phyloP scores from a whole-genome alignment of 2,329 filamentous ascomycete genomes.

The Aspergillus udagawae region DNA sequence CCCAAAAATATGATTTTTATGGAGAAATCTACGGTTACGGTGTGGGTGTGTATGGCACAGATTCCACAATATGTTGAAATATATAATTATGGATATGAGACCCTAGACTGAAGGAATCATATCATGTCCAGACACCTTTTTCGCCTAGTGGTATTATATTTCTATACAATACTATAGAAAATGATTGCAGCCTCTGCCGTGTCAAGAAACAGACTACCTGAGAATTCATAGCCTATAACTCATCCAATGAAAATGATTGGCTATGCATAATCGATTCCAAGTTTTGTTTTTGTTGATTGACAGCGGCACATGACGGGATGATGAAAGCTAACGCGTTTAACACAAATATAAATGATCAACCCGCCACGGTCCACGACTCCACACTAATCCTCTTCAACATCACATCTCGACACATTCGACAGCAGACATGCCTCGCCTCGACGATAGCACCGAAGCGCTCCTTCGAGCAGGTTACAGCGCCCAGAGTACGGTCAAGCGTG shows the following conservation, averaged over 20 bases:
- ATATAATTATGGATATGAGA: no score
- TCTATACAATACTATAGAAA: no score
- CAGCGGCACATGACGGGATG: not conserved
- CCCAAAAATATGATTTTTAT: no score
- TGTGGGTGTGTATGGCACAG: no score
- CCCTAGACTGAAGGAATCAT: no score
- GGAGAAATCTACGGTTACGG: no score
- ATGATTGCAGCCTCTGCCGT: no score
- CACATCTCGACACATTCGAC: not conserved
- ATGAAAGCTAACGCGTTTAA: not conserved
- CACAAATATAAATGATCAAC: not conserved
- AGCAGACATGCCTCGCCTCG: conserved; percentile 24
- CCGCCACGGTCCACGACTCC: not conserved
- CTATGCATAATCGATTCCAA: not conserved
- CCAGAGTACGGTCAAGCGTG: conserved; percentile 45
- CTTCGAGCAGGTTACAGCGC: conserved; percentile 37
- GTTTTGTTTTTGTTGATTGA: not conserved
- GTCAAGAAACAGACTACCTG: no score
- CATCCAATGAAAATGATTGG: not conserved
- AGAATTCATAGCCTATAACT: not conserved
- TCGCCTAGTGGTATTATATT: no score
- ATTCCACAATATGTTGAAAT: no score
- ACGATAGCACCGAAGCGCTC: conserved; percentile 27
- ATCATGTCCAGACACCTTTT: no score
- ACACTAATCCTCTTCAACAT: not conserved